phyloP scores from a whole-genome alignment of 768 basidiomycete species.

The Pleurotus eryngii region DNA sequence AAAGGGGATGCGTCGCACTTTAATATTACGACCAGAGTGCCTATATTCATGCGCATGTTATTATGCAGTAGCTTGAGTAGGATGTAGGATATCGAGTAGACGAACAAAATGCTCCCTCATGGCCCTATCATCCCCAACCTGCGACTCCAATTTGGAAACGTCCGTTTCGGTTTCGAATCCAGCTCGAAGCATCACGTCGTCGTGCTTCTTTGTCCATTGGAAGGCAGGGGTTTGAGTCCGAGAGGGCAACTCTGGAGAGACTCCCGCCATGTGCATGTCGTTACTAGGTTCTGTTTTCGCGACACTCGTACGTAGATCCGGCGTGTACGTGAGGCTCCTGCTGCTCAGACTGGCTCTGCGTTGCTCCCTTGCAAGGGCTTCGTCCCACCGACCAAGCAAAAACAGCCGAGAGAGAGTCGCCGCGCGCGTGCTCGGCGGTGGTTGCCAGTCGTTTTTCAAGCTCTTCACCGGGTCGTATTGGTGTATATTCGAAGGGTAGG shows the following conservation, averaged over 20 bases:
- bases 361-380: conserved; percentile 32
- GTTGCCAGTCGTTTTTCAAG: conserved; percentile 23
- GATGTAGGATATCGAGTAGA: neutral
- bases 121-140: conserved; percentile 1
- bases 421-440: conserved; percentile 26
- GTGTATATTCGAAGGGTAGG: conserved; percentile 18
- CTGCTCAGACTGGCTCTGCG: conserved; percentile 24
- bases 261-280: neutral
- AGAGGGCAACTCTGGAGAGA: too few species aligned
- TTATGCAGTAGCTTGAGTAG: neutral
- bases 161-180: neutral
- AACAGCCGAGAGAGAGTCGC: conserved; percentile 28
- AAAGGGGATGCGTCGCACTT: too few species aligned
- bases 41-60: neutral
- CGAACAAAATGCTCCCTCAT: neutral
- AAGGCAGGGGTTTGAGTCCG: neutral
- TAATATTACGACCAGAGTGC: too few species aligned
- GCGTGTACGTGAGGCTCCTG: neutral
- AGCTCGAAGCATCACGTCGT: neutral
- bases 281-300: neutral
- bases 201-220: neutral
- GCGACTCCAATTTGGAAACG: neutral
- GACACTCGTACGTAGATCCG: neutral
- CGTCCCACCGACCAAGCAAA: conserved; percentile 30
- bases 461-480: conserved; percentile 14